phyloP scores from a whole-genome alignment of 495 filamentous ascomycete species.

The Durotheca rogersii region DNA sequence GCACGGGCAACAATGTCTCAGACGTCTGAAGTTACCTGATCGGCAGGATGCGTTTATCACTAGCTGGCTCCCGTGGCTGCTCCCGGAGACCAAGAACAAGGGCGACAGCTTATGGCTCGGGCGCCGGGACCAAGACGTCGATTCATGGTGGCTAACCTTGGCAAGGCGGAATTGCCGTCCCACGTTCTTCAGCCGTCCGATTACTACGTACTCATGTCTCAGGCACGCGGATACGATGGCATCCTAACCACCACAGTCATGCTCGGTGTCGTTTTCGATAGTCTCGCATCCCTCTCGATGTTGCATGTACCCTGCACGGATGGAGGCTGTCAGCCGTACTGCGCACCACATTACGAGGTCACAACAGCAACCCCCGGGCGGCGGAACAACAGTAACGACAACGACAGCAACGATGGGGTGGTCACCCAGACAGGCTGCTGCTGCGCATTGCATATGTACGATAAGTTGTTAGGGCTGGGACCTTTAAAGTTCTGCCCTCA shows the following conservation, averaged over 20 bases:
- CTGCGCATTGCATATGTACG: background rate
- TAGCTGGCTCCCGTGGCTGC: background rate
- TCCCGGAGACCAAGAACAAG: background rate
- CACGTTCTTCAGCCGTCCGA: background rate
- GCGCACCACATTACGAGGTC: slow-evolving; percentile 4
- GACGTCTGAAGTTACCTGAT: slow-evolving; percentile 5
- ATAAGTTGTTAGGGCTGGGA: slow-evolving; percentile 11
- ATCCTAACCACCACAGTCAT: background rate
- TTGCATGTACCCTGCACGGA: background rate
- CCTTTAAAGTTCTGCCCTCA: slow-evolving; percentile 13
- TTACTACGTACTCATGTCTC: slow-evolving; percentile 1
- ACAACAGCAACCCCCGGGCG: no score
- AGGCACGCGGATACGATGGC: background rate
- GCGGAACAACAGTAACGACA: no score
- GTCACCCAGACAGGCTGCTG: background rate
- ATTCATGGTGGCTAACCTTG: slow-evolving; percentile 5
- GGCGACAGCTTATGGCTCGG: background rate
- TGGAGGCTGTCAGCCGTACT: no score
- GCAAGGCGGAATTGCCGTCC: slow-evolving; percentile 12
- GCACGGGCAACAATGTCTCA: background rate
- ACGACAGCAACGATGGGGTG: no score
- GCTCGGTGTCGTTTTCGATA: slow-evolving; percentile 19
- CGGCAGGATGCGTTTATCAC: background rate
- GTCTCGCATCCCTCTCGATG: slow-evolving; percentile 2
- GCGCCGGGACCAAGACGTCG: background rate